Base-by-base conservation (phyloP, 495 filamentous ascomycete genomes). In the Tricharina praecox region DNA sequence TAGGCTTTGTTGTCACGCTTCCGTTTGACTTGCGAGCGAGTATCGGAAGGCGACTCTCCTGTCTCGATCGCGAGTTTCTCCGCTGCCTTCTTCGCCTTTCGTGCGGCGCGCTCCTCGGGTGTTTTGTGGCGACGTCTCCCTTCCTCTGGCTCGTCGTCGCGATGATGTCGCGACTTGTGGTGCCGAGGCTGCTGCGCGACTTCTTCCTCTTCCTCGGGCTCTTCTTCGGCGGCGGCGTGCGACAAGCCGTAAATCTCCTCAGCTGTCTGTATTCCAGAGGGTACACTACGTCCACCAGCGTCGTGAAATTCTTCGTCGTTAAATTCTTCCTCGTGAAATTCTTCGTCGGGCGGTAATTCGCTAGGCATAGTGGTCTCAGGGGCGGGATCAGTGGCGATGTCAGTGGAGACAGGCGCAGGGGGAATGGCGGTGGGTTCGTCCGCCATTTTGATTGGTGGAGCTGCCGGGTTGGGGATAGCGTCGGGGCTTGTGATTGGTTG, bases 21-120 rank as follows among this genome's bases (percentile, higher is more conserved):
- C 7, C 16, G 8, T 15, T 18, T 37, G 4, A 18, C 7, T 9
- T 37, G 8, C 9, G 8, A 7, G 4, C 34, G 8, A 15, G 16
- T 37, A 9, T 18, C 34, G 8, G 34, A 32, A 5, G 28, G 5
- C 8, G 34, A 8, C 15, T 37, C 34, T 4, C 9, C 34, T 5
- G 34, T 37, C 16, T 43, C 40, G 19, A 26, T 13, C 9, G 40
- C 40, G 20, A 43, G 40, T 20, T 43, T 43, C 20, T 43, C 40
- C 21, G 40, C 40, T 7, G 40, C 40, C 19, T 26, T 43, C 20
- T 43, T 43, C 1, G 40, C 40, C 26, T 43, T 43, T 9, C 40
- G 40, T 18, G 40, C 40, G 10, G 40, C 40, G 40, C 40, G 40
- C 24, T 43, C 40, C 18, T 43, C 20, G 37, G 37, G 37, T 3